Percentiles rank a stretch among this genome's conserved stretches.
Evolutionary conservation across 2,329 filamentous ascomycete genomes (phyloP).

Genomic region (Thelonectria blattea): DNA sequence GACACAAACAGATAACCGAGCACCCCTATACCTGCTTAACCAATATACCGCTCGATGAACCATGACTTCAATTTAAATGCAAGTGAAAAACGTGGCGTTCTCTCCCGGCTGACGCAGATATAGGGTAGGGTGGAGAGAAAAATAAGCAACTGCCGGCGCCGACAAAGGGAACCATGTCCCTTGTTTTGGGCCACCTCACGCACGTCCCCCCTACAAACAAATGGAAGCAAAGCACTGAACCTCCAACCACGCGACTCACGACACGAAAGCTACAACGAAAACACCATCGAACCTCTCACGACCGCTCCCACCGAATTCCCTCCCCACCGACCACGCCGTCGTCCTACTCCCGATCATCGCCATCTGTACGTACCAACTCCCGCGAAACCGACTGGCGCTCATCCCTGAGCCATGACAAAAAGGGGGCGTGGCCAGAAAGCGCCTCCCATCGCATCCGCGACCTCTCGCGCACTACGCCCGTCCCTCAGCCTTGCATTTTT

Average conservation of each 20-base stretch:
- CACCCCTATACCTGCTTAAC: not conserved
- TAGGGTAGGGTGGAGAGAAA: conserved; percentile 14
- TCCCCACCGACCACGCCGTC: conserved; percentile 2
- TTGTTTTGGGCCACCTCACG: not conserved
- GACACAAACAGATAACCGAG: too few species aligned
- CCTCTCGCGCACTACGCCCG: not conserved
- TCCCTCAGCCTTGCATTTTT: not conserved
- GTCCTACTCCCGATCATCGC: not conserved
- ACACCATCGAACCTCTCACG: conserved; percentile 9
- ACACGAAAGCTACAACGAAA: conserved; percentile 5
- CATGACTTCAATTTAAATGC: not conserved
- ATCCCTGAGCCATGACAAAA: conserved; percentile 6
- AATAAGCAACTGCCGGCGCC: conserved; percentile 6
- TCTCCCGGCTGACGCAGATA: not conserved
- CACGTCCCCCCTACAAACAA: conserved; percentile 14
- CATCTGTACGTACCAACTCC: conserved; percentile 14
- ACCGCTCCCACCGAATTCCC: conserved; percentile 7
- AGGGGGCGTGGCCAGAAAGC: conserved; percentile 4
- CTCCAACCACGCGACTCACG: conserved; percentile 22
- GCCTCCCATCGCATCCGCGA: not conserved
- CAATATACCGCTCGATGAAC: not conserved
- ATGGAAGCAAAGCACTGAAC: conserved; percentile 1
- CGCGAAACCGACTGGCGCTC: conserved; percentile 13
- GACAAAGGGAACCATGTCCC: not conserved
- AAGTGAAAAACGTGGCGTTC: not conserved